Conservation (phyloP, 208 protist species). For the Endotrypanum monterogeii region DNA sequence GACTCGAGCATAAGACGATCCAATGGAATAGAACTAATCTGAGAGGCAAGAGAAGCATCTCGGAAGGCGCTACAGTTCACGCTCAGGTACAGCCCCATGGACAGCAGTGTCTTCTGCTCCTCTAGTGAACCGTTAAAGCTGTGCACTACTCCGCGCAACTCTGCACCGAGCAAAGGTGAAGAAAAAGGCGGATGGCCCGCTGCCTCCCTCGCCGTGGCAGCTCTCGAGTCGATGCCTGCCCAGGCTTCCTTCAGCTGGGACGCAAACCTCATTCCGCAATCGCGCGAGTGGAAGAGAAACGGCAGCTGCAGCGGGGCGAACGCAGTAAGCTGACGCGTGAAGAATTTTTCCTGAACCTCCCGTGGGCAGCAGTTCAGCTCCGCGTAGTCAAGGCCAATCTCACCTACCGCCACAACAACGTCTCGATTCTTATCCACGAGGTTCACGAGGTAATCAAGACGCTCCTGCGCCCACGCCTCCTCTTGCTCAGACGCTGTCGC, state of each 20-base stretch:
- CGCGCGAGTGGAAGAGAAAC: slow-evolving; percentile 93
- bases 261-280: slow-evolving; percentile 86
- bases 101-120: slow-evolving; percentile 74
- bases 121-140: slow-evolving; percentile 92
- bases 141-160: slow-evolving; percentile 89
- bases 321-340: slow-evolving; percentile 59
- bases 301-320: slow-evolving; percentile 66
- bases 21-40: slow-evolving; percentile 78
- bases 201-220: background rate
- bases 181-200: background rate
- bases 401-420: slow-evolving; percentile 86
- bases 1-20: slow-evolving; percentile 93
- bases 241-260: slow-evolving; percentile 46
- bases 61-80: slow-evolving; percentile 94
- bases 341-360: slow-evolving; percentile 76
- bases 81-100: slow-evolving; percentile 87
- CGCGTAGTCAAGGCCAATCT: slow-evolving; percentile 93
- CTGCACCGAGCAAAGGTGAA: background rate
- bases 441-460: slow-evolving; percentile 53
- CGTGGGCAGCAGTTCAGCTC: slow-evolving; percentile 76
- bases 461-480: slow-evolving; percentile 33
- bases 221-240: background rate
- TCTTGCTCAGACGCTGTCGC: slow-evolving; percentile 16
- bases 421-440: slow-evolving; percentile 73
- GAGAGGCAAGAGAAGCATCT: slow-evolving; percentile 66